Base-by-base conservation (phyloP, 2,329 filamentous ascomycete genomes). In the Beauveria sp. region DNA sequence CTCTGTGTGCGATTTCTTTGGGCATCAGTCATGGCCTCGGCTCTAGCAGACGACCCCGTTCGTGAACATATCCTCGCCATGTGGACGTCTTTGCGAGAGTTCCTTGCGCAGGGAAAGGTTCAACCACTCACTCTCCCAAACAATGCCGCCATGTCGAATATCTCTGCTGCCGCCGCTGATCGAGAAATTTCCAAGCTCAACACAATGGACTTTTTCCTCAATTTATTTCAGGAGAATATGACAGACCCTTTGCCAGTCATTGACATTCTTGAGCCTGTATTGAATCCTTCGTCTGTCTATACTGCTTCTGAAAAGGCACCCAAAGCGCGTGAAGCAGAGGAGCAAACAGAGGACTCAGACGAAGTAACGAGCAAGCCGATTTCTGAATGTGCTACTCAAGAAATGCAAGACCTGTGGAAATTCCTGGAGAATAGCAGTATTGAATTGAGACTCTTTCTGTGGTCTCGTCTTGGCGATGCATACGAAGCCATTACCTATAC, bases 151-250 rank as follows among this genome's bases (percentile, higher is more conserved):
- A 96, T 99, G 87, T 86, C 91, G 0, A 90, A 95, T 64, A 83
- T 99, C 55, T 97, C 93, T 0, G 76, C 86, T 2, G 81, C 83
- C n/a, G 90, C 91, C 0, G 87, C 95, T 8, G 93, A 98, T 65
- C 87, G 91, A 60, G 93, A 99, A 71, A 88, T 97, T 28, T 93
- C 91, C 14, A 92, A 93, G 68, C 81, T 98, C 40, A 96, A 91
- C 16, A 98, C 93, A 0, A 95, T 96, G 84, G 93, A 97, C 70
- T 98, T 98, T 72, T 98, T 99, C 73, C 81, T 92, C 56, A 90
- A 87, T 43, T 84, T 99, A 0, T 98, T 98, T 71, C 89, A 90
- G 63, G 87, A 92, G 43, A 89, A 95, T 62, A 84, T 87, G 62
- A 86, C 88, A 52, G 88, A 97, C 66, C 90, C 93, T 0, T 83